Evolutionary conservation across 2,329 filamentous ascomycete genomes (phyloP).

Genomic region (Paecilomyces fulvus): DNA sequence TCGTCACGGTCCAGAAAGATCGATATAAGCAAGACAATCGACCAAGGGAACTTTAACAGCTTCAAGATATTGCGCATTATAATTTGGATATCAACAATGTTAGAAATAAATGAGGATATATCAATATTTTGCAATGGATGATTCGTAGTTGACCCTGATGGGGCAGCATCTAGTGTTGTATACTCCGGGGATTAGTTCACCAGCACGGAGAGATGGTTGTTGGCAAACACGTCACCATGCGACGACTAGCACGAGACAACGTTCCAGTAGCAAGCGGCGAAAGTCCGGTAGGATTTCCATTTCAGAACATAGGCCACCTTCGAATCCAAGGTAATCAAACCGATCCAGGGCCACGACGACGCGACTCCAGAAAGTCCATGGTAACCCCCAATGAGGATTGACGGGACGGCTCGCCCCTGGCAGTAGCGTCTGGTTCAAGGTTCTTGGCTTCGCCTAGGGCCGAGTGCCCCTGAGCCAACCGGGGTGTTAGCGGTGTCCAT

Average conservation of each 20-base stretch:
- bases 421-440: neutral
- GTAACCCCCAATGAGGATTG: neutral
- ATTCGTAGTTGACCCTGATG: neutral
- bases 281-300: neutral
- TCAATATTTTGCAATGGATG: neutral
- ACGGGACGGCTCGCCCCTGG: neutral
- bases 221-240: neutral
- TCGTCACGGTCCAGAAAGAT: neutral
- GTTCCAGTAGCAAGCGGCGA: neutral
- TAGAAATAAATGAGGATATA: neutral
- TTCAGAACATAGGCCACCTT: neutral
- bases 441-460: neutral
- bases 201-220: neutral
- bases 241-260: neutral
- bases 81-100: neutral
- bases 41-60: neutral
- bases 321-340: neutral
- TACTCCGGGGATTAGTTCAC: neutral
- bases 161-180: neutral
- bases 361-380: neutral
- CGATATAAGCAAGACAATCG: neutral
- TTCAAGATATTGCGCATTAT: neutral
- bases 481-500: neutral
- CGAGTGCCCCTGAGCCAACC: neutral
- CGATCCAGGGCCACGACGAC: neutral